Conservation (phyloP, 352 stramenopile genomes). For the Phytophthora meadii region DNA sequence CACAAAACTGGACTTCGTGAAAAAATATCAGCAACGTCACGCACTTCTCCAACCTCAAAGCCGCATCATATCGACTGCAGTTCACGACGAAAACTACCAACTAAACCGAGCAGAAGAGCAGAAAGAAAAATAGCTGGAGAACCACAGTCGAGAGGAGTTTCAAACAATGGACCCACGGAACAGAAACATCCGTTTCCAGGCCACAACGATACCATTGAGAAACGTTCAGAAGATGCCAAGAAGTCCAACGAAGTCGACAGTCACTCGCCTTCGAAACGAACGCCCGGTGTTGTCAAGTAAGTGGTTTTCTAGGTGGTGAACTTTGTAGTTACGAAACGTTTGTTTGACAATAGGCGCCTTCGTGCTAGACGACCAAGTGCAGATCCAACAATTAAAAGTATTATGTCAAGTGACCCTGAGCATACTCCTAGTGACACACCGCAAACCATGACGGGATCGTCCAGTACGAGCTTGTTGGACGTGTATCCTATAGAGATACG, state of each 20-base stretch:
- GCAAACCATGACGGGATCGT: neutral
- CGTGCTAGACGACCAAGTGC: slow-evolving; percentile 16
- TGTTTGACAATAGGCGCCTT: slow-evolving; percentile 15
- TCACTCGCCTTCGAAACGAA: slow-evolving; percentile 39
- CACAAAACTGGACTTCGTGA: slow-evolving; percentile 6
- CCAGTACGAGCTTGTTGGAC: slow-evolving; percentile 44
- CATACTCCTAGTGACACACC: neutral
- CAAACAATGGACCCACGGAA: slow-evolving; percentile 11
- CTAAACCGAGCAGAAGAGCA: neutral
- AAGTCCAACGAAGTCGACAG: slow-evolving; percentile 18
- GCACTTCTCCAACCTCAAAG: slow-evolving; percentile 13
- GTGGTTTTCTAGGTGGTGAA: neutral
- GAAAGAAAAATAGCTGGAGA: neutral
- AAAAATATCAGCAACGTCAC: slow-evolving; percentile 11
- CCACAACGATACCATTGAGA: slow-evolving; percentile 1
- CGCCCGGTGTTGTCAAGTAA: slow-evolving; percentile 36
- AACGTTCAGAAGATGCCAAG: neutral
- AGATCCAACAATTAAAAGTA: slow-evolving; percentile 7
- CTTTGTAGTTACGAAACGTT: no score
- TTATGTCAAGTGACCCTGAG: neutral
- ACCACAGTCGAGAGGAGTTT: neutral
- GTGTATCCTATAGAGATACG: slow-evolving; percentile 49
- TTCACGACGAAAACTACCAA: neutral
- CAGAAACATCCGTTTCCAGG: slow-evolving; percentile 11
- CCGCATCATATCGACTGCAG: neutral